phyloP scores from a whole-genome alignment of 176 grass and related monocot genomes.

The Hordeum vulgare region DNA sequence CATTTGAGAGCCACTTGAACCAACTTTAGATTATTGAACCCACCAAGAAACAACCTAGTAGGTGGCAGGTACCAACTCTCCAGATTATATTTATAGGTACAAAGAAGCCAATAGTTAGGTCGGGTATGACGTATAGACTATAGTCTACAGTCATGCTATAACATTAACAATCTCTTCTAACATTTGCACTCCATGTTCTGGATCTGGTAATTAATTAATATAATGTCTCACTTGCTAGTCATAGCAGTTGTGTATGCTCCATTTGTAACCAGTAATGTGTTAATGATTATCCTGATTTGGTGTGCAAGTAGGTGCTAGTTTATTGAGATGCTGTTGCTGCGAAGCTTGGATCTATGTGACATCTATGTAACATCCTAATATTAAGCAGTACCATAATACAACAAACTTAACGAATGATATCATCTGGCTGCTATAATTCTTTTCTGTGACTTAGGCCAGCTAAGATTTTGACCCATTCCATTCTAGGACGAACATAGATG shows the following conservation, averaged over 20 bases:
- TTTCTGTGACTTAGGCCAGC: background rate
- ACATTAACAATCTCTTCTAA: constrained; percentile 11
- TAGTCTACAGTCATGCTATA: background rate
- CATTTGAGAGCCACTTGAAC: constrained; percentile 40
- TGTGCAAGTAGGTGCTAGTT: constrained; percentile 1
- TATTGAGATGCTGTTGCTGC: background rate
- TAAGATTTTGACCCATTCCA: constrained; percentile 8
- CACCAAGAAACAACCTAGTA: constrained; percentile 24
- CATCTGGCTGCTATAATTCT: background rate
- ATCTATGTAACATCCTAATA: background rate
- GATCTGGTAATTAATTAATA: background rate
- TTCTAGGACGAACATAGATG: background rate
- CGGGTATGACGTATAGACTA: background rate
- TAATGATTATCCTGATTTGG: background rate
- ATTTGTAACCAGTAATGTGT: background rate
- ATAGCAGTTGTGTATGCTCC: background rate
- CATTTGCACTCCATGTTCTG: background rate
- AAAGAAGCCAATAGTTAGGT: constrained; percentile 21
- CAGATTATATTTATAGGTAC: constrained; percentile 13
- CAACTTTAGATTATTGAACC: constrained; percentile 27
- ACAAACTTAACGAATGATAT: background rate
- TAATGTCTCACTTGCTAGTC: background rate
- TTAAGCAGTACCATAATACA: constrained; percentile 7
- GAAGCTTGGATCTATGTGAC: constrained; percentile 2
- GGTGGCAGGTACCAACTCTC: constrained; percentile 34